Percentiles rank a stretch among this genome's conserved stretches.
Evolutionary conservation across 23 red algal species (phyloP).

Genomic region (Pyropia haitanensis): DNA sequence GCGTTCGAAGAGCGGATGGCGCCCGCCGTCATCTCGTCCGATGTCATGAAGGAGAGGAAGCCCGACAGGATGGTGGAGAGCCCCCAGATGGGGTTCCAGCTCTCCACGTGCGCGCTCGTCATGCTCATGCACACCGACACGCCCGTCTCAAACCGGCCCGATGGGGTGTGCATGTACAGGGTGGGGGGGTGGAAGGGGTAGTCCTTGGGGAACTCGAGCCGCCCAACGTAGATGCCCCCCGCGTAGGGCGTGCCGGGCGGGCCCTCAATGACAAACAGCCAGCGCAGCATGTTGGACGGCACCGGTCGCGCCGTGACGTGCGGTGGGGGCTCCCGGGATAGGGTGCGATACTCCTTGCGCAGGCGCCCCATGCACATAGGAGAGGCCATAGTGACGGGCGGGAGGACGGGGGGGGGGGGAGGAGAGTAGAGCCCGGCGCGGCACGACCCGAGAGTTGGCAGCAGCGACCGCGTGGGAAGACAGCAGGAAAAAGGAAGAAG

Average conservation of each 20-base stretch:
- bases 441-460: too few relatives aligned
- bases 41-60: constrained; percentile 83
- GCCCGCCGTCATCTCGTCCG: constrained; percentile 58
- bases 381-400: neutral
- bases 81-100: constrained; percentile 80
- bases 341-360: constrained; percentile 69
- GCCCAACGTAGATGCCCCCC: constrained; percentile 70
- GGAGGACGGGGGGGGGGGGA: too few relatives aligned
- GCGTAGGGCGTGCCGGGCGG: constrained; percentile 66
- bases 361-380: constrained; percentile 33
- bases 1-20: constrained; percentile 48
- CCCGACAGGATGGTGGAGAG: constrained; percentile 65
- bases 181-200: constrained; percentile 88
- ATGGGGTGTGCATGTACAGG: constrained; percentile 79
- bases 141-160: constrained; percentile 67
- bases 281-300: constrained; percentile 75
- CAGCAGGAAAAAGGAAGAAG: too few relatives aligned
- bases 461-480: too few relatives aligned
- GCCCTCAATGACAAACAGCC: constrained; percentile 81
- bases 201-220: constrained; percentile 67
- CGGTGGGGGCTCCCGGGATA: constrained; percentile 65
- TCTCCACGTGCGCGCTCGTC: constrained; percentile 84
- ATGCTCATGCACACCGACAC: constrained; percentile 77
- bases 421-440: too few relatives aligned
- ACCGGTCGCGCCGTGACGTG: constrained; percentile 74